phyloP scores from a whole-genome alignment of 2,329 filamentous ascomycete species.

The Talaromyces rugulosus region DNA sequence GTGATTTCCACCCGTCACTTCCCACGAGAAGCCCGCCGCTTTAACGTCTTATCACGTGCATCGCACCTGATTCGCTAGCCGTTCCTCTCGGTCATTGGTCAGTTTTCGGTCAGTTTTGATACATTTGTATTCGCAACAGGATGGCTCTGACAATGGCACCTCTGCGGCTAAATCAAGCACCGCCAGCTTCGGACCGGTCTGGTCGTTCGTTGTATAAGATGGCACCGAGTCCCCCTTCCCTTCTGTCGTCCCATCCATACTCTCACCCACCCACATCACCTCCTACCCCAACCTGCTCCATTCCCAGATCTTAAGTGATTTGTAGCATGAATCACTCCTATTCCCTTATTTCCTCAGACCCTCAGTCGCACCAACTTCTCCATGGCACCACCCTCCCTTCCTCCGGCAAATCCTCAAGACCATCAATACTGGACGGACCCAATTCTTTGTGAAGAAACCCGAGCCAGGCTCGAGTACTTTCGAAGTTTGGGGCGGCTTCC shows the following conservation, averaged over 20 bases:
- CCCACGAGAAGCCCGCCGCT: constrained; percentile 5
- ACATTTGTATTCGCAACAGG: neutral
- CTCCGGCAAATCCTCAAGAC: constrained; percentile 14
- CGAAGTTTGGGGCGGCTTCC: constrained; percentile 20
- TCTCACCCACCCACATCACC: neutral
- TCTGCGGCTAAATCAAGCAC: too few species aligned
- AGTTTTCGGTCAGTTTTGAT: neutral
- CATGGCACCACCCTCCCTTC: constrained; percentile 12
- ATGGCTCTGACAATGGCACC: neutral
- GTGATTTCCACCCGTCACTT: constrained; percentile 3
- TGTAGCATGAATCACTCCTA: neutral
- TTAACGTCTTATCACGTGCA: constrained; percentile 1
- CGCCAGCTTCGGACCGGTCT: neutral
- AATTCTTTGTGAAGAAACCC: constrained; percentile 23
- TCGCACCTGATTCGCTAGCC: neutral
- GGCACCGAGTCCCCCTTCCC: neutral
- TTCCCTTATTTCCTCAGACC: neutral
- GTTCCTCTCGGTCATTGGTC: neutral
- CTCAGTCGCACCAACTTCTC: neutral
- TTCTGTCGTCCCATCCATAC: neutral
- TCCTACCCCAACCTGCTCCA: neutral
- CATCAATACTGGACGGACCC: constrained; percentile 21
- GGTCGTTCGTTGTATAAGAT: constrained; percentile 6
- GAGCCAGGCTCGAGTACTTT: constrained; percentile 22
- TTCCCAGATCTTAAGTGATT: neutral